Percentiles rank a stretch among this genome's conserved stretches.
phyloP scores from a whole-genome alignment of 306 rosid species.

The Quercus rubra region DNA sequence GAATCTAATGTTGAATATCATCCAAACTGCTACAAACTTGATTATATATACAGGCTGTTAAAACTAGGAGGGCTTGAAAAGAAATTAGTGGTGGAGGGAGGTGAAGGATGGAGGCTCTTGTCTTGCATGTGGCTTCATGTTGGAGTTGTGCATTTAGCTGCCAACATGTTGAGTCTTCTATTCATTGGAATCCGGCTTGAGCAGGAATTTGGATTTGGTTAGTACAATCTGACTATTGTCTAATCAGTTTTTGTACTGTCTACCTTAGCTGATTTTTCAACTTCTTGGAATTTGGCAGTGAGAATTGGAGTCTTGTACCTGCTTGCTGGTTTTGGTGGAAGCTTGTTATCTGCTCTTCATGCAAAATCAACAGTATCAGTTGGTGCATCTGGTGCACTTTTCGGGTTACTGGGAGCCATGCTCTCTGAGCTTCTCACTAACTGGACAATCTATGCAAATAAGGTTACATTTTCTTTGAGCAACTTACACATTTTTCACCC shows the following conservation, averaged over 20 bases:
- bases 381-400: constrained; percentile 95
- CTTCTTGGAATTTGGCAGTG: constrained; percentile 53
- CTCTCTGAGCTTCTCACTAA: constrained; percentile 94
- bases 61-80: constrained; percentile 60
- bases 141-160: constrained; percentile 72
- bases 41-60: constrained; percentile 43
- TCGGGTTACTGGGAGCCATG: constrained; percentile 87
- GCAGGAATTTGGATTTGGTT: constrained; percentile 84
- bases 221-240: too few relatives aligned
- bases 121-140: constrained; percentile 95
- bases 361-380: constrained; percentile 45
- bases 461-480: constrained; percentile 34
- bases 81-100: constrained; percentile 36
- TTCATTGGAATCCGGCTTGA: constrained; percentile 76
- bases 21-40: background rate
- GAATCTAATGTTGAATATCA: background rate
- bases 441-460: constrained; percentile 76
- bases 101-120: constrained; percentile 72
- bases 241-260: background rate
- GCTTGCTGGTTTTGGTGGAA: constrained; percentile 79
- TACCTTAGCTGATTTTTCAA: background rate
- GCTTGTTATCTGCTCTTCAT: constrained; percentile 51
- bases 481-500: too few relatives aligned
- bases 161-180: constrained; percentile 80
- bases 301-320: constrained; percentile 61